A percentile compares a stretch with the other conserved stretches of the same genome.
phyloP scores from a whole-genome alignment of 768 basidiomycete species.

The Austroboletus eburneus region DNA sequence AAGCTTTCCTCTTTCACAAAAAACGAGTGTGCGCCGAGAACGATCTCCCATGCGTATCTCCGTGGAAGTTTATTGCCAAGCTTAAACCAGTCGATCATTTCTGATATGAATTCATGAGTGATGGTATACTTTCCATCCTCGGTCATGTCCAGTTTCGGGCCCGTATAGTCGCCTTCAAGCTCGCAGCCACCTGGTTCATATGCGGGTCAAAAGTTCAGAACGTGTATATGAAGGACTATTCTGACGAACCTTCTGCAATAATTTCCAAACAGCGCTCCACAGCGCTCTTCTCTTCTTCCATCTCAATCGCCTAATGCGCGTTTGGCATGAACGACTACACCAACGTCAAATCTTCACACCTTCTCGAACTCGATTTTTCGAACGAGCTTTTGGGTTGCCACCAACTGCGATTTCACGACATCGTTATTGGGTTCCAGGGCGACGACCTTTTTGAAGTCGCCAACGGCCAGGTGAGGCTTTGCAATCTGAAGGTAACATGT shows the following conservation, averaged over 20 bases:
- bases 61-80: constrained; percentile 87
- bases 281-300: constrained; percentile 83
- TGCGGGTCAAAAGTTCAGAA: no score
- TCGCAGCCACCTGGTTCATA: constrained; percentile 63
- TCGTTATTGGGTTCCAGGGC: constrained; percentile 84
- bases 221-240: no score
- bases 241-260: constrained; percentile 62
- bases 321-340: constrained; percentile 1
- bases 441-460: constrained; percentile 84
- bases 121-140: constrained; percentile 69
- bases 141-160: constrained; percentile 62
- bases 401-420: constrained; percentile 71
- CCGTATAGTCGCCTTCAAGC: constrained; percentile 66
- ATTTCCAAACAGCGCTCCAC: constrained; percentile 74
- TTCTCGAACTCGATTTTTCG: constrained; percentile 91
- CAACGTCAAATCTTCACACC: constrained; percentile 35
- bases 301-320: constrained; percentile 72
- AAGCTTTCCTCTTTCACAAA: constrained; percentile 78
- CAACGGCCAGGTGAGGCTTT: constrained; percentile 79
- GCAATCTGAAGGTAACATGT: constrained; percentile 88
- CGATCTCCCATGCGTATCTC: constrained; percentile 94
- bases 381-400: constrained; percentile 87
- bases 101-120: constrained; percentile 71
- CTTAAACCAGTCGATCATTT: constrained; percentile 92
- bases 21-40: constrained; percentile 75